phyloP scores from a whole-genome alignment of 2,329 filamentous ascomycete species.

The Stagonosporopsis rhizophila region DNA sequence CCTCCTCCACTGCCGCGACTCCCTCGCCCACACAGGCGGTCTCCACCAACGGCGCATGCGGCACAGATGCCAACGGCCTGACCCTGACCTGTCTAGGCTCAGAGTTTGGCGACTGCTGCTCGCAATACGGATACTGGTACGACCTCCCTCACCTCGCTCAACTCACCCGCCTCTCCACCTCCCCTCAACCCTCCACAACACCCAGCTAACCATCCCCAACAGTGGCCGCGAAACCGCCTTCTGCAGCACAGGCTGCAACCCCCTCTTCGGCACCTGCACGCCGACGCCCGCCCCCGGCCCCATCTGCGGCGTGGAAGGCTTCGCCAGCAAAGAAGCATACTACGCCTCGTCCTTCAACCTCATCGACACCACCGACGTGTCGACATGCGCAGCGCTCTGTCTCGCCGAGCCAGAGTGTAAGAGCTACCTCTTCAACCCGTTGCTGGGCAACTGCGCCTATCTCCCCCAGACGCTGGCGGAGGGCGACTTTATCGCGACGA shows the following conservation, averaged over 20 bases:
- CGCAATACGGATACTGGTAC: constrained; percentile 18
- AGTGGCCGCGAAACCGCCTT: constrained; percentile 22
- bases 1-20: background rate
- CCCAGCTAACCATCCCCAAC: background rate
- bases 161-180: no score
- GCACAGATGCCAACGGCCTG: constrained; percentile 2
- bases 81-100: constrained; percentile 16
- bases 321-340: constrained; percentile 22
- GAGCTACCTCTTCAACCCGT: constrained; percentile 22
- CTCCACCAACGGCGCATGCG: constrained; percentile 10
- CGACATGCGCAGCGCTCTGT: constrained; percentile 19
- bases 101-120: constrained; percentile 15
- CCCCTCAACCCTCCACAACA: background rate
- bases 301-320: constrained; percentile 21
- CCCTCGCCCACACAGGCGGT: constrained; percentile 7
- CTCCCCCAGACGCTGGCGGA: constrained; percentile 6
- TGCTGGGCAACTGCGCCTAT: constrained; percentile 16
- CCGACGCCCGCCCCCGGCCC: constrained; percentile 5
- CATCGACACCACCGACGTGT: constrained; percentile 15
- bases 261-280: constrained; percentile 18
- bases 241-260: constrained; percentile 36
- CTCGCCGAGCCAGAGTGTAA: constrained; percentile 21
- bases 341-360: constrained; percentile 28
- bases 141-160: background rate
- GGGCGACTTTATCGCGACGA: constrained; percentile 16